Conservation (phyloP, 2,329 filamentous ascomycete genomes). For the Sarocladium oryzae region DNA sequence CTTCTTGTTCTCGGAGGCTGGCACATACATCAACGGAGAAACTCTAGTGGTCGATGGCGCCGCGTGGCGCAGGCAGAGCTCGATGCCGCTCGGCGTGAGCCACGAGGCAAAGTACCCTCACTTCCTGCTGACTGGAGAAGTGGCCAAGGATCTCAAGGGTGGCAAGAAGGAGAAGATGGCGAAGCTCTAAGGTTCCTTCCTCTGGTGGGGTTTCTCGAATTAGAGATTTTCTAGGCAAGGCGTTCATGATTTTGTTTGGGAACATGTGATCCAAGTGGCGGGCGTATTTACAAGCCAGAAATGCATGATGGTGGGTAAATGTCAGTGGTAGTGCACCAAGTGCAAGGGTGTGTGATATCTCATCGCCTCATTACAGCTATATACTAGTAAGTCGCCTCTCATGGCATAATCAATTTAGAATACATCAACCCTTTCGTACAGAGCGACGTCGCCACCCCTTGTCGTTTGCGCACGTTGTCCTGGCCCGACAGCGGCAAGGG, state of each 20-base stretch:
- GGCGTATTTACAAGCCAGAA: too few relatives aligned
- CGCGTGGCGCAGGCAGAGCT: slow-evolving; percentile 47
- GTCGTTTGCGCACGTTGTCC: too few relatives aligned
- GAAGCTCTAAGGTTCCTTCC: slow-evolving; percentile 32
- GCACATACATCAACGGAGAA: slow-evolving; percentile 79
- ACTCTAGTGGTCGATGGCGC: slow-evolving; percentile 67
- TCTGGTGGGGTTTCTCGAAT: too few relatives aligned
- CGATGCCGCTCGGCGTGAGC: slow-evolving; percentile 39
- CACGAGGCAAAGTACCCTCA: slow-evolving; percentile 45
- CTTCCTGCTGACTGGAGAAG: slow-evolving; percentile 31
- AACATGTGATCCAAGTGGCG: too few relatives aligned
- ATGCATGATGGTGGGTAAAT: too few relatives aligned
- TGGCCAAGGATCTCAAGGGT: slow-evolving; percentile 27
- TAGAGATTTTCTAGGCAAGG: too few relatives aligned
- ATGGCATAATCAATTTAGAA: background rate
- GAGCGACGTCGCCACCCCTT: background rate
- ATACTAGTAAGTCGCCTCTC: background rate
- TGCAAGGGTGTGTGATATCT: background rate
- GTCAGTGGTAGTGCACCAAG: background rate
- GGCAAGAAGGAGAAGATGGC: slow-evolving; percentile 27
- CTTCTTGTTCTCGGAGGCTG: slow-evolving; percentile 79
- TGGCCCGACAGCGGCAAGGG: too few relatives aligned
- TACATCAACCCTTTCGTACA: background rate
- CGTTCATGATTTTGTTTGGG: too few relatives aligned
- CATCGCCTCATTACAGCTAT: slow-evolving; percentile 3